phyloP scores from a whole-genome alignment of 495 filamentous ascomycete species.

The Xanthoparmelia taractica region DNA sequence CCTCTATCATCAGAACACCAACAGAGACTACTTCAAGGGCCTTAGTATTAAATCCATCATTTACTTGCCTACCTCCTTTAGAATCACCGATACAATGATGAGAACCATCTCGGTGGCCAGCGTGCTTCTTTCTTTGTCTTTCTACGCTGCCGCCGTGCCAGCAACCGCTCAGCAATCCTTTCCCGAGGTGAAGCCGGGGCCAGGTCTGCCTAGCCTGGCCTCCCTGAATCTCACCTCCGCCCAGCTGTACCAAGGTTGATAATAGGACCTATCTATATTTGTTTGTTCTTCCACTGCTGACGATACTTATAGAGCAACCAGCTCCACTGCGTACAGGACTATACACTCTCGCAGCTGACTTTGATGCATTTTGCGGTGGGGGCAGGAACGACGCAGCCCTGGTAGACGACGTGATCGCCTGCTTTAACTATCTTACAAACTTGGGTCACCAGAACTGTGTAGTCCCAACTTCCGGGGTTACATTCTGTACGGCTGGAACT shows the following conservation, averaged over 20 bases:
- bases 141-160: constrained; percentile 5
- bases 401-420: constrained; percentile 10
- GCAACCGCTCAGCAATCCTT: constrained; percentile 4
- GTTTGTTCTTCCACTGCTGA: not conserved
- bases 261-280: not conserved
- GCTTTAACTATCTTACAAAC: constrained; percentile 9
- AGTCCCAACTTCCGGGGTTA: not conserved
- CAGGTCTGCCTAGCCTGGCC: constrained; percentile 12
- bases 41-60: not conserved
- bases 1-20: constrained; percentile 1
- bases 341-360: constrained; percentile 4
- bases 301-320: not conserved
- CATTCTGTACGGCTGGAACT: constrained; percentile 1
- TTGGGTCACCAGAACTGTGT: constrained; percentile 4
- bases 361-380: constrained; percentile 7
- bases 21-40: not conserved
- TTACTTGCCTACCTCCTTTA: constrained; percentile 1
- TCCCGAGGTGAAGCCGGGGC: constrained; percentile 11
- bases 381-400: not conserved
- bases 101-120: not conserved
- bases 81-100: not conserved
- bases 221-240: constrained; percentile 10
- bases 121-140: not conserved
- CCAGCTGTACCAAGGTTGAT: constrained; percentile 10
- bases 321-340: not conserved